Evolutionary conservation across 768 basidiomycete genomes (phyloP), one percentile per base, ranked within the genome.

Genomic region (Gymnopilus dilepis): DNA sequence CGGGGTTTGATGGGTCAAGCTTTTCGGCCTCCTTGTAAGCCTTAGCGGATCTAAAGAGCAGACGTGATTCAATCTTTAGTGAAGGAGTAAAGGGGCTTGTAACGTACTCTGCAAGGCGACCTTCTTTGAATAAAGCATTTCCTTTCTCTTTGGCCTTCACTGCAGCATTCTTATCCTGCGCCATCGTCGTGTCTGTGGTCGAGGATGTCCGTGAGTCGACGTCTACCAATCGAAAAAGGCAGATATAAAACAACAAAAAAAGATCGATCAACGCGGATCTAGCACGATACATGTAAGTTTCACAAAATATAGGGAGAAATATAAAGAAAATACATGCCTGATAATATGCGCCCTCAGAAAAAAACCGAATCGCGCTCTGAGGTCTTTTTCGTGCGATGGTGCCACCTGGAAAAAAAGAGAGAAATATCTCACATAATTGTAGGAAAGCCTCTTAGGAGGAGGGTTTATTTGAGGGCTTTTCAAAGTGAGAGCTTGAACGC

Each of bases 111-210:
- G 56, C 59, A n/a, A 69, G 30, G 17, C 62, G 57, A 5, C 69
- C 72, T 6, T 65, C 65, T 59, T 71, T 74, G 51, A 72, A 74
- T 26, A 64, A 45, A 7, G 45, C 57, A 47, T 74, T 74, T 4
- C 71, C 73, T 56, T 68, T 64, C 15, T 72, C 71, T 52, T 73
- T 73, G 5, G 65, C 64, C n/a, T 63, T 58, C 26, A 50, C 13
- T 2, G 48, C 48, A 4, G 40, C 40, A 41, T 41, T 41, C 21
- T 57, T 57, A 17, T 59, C 61, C 26, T 13, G 17, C 6, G 26
- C 48, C 48, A 48, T 50, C 17, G 17, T n/a, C 26, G n/a, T 30
- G 28, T n/a, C 15, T 41, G 17, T 41, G 8, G 17, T 8, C 15
- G 19, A n/a, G n/a, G n/a, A n/a, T n/a, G 34, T 37, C 34, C 6